phyloP scores from a whole-genome alignment of 257 asterid species.

The Thymus quinquecostatus region DNA sequence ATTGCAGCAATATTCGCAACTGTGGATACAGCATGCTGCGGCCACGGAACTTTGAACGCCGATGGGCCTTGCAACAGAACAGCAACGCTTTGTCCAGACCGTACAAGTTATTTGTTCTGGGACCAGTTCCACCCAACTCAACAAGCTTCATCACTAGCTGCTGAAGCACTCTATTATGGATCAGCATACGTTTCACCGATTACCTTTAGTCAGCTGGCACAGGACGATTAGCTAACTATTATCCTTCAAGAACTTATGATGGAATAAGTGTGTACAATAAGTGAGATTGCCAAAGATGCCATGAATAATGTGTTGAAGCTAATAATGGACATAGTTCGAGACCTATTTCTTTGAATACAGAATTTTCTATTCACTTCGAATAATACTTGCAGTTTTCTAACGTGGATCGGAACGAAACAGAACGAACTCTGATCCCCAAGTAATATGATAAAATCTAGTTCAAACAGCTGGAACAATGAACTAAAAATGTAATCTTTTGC shows the following conservation, averaged over 20 bases:
- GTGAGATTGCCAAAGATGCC: neutral
- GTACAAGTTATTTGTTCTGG: slow-evolving; percentile 50
- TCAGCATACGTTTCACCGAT: slow-evolving; percentile 41
- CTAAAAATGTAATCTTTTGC: neutral
- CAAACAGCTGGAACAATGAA: neutral
- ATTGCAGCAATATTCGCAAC: slow-evolving; percentile 34
- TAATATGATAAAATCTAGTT: neutral
- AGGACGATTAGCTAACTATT: slow-evolving; percentile 27
- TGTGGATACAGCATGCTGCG: slow-evolving; percentile 62
- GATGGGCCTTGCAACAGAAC: slow-evolving; percentile 37
- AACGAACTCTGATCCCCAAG: neutral
- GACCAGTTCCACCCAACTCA: slow-evolving; percentile 65
- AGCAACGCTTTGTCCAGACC: slow-evolving; percentile 47
- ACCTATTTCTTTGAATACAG: neutral
- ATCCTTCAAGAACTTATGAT: neutral
- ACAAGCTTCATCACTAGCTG: slow-evolving; percentile 47
- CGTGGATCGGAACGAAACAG: neutral
- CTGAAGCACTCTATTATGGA: slow-evolving; percentile 37
- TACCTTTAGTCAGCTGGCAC: slow-evolving; percentile 39
- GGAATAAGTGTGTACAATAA: slow-evolving; percentile 16
- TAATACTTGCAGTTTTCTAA: slow-evolving; percentile 3
- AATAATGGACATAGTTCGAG: neutral
- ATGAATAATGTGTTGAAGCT: neutral
- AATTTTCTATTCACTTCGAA: neutral
- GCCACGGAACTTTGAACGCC: slow-evolving; percentile 46